Evolutionary conservation across 108 stramenopile genomes (phyloP), one percentile per base, ranked within the genome.

Genomic region (Epipyxis sp.): DNA sequence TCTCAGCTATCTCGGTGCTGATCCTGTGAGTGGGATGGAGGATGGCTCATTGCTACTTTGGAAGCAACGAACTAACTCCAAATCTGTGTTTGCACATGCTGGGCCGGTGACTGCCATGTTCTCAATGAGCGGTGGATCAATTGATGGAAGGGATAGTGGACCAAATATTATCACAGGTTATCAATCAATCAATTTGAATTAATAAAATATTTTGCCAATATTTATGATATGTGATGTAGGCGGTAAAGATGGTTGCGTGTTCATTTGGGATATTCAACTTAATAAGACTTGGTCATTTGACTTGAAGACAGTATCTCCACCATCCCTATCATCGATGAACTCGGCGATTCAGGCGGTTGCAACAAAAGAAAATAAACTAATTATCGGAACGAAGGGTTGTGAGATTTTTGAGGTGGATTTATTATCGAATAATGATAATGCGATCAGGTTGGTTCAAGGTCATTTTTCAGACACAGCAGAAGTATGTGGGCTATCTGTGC

Each of bases 401-500:
- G 71, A 74, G 25, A 74, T 74, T 6, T 74, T 43, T 37, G 44
- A 54, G 20, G 71, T 74, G 6, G 25, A 10, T 10, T 32, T 74
- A 42, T 30, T 37, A 6, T 16, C 30, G 3, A 43, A 37, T 37
- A 10, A 6, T 10, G 71, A 74, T 3, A 74, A 37, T 29, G 3
- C 3, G 34, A n/a, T n/a, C n/a, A 44, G 71, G 3, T 41, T 1
- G 37, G 44, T 74, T 1, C 32, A 76, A 42, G 45, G 59, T 2
- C 79, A 59, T 59, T 29, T 6, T 25, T 42, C 13, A 6, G 35
- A 37, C 3, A 13, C 27, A 41, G 59, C 42, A 13, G 59, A 84
- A 79, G 83, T 84, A 1, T 84, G 83, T 81, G 83, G 83, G 16
- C 59, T 84, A 25, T 78, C 77, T 34, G 82, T 79, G 10, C 83